These are phyloP conservation scores for Leccinum truebloodii DNA, from an alignment of 768 basidiomycete genomes.

Conservation along the genomic window DNA sequence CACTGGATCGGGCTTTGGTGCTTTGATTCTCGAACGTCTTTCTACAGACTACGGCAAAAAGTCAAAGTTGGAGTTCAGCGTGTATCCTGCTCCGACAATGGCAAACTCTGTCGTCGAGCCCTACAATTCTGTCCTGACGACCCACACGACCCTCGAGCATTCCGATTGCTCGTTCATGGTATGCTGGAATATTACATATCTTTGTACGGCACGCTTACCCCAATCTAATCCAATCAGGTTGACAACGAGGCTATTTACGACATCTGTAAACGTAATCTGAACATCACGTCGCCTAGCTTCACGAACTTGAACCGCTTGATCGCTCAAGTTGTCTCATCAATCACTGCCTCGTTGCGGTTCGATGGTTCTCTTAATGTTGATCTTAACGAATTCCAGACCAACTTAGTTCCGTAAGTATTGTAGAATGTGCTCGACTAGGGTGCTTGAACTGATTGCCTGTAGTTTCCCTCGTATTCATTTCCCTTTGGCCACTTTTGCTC, in stretches of 20 bases:
- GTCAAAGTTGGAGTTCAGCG: constrained; percentile 97
- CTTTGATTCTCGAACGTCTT: constrained; percentile 91
- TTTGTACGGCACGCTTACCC: constrained; percentile 5
- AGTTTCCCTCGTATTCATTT: constrained; percentile 99
- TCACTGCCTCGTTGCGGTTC: constrained; percentile 86
- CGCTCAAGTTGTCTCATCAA: constrained; percentile 97
- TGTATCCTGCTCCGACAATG: constrained; percentile 92
- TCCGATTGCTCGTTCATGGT: constrained; percentile 99
- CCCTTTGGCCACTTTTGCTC: constrained; percentile 95
- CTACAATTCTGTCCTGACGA: constrained; percentile 96
- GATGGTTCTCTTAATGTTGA: constrained; percentile 67
- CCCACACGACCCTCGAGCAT: constrained; percentile 97
- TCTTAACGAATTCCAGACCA: constrained; percentile 98
- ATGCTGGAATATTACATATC: constrained; percentile 20
- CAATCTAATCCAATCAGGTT: constrained; percentile 40
- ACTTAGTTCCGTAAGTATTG: constrained; percentile 85
- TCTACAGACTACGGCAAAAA: constrained; percentile 99
- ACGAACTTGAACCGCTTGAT: constrained; percentile 96
- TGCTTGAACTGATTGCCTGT: constrained; percentile 3
- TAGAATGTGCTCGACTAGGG: background rate
- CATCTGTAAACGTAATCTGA: constrained; percentile 87
- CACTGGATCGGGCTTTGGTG: constrained; percentile 98
- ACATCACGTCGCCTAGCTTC: constrained; percentile 85
- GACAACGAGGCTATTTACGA: constrained; percentile 85
- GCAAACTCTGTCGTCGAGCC: constrained; percentile 97